Evolutionary conservation across 1,284 basidiomycete species (phyloP), one percentile per base, ranked within the genome.

Genomic region (Sphaerobolus stellatus): DNA sequence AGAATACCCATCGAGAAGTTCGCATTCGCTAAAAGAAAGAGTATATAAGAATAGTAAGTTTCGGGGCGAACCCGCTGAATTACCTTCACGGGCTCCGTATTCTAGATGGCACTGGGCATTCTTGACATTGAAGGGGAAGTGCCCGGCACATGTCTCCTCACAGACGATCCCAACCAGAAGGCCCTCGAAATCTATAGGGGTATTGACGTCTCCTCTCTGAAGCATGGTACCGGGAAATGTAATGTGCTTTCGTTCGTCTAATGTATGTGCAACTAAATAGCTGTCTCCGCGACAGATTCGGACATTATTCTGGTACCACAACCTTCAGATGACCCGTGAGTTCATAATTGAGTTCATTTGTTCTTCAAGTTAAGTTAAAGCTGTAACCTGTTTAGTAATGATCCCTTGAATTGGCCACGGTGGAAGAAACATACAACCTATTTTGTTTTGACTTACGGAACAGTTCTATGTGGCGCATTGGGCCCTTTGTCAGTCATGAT

Each of bases 321-420:
- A 58, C 75, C 75, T 4, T 75, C 75, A 4, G 73, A 76, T 44
- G 74, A 77, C 55, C 74, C 72, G 5, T 48, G 38, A 24, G 20
- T 33, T 43, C 28, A 18, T 5, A n/a, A 34, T 29, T 18, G 31
- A 18, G 18, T 45, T 45, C 5, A 14, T 18, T 20, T 33, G 7
- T 18, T 33, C 18, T 11, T 48, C 8, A 5, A n/a, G 34, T 5
- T 13, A n/a, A 1, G 6, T 20, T 27, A 22, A 2, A 36, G 25
- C 13, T 25, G 16, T 33, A 5, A 4, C n/a, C 22, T 48, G 18
- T n/a, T 5, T 20, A 53, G 52, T 8, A 67, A 67, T 52, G 75
- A 76, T 53, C 75, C 75, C 69, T 73, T 77, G 38, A 76, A 77
- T 53, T 77, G 75, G 75, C 73, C 75, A 4, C 58, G 60, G 44